Base-by-base conservation (phyloP, 352 stramenopile genomes). In the Phytophthora macrochlamydospora region DNA sequence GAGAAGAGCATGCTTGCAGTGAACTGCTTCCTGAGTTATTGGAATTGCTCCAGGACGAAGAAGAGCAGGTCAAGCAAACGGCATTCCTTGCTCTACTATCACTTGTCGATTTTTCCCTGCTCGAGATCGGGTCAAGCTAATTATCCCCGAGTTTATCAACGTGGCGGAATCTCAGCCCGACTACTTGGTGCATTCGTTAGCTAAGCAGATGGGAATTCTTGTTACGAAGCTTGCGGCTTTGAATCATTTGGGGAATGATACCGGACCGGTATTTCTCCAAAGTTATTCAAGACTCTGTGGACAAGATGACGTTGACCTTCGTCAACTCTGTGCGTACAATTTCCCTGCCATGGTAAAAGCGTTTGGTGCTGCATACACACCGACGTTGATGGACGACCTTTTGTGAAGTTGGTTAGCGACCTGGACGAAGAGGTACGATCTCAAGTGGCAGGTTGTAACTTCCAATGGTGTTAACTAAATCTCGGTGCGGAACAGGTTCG, bases 51-150 rank as follows among this genome's bases (percentile, higher is more conserved):
- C 85, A 93, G 60, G 87, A 94, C 48, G 87, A 94, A 79, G 87
- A 93, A 66, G 83, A 89, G 51, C 85, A 94, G 72, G 87, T 93
- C 24, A 93, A 94, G 56, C 77, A 92, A 67, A 79, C 76, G 13
- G 87, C 87, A 1, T 94, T 94, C 56, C 59, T 90, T 7, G 79
- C 81, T 7, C 69, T 94, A 7, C 43, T 94, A 0, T 94, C 87
- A 7, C 71, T 94, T 9, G 45, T 92, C 14, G 87, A 94, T 94
- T 83, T 56, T 93, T 91, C 24, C 78, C 85, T 13, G 35, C 65
- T 6, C 67, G 67, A 2, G 85, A 92, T 56, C 68, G 87, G 14
- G 62, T 67, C 49, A 89, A 93, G 38, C 66, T 67, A 11, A 84
- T 94, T 29, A 60, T 94, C n/a, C 87, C 87, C 0, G 81, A 92